Base-by-base conservation (phyloP, 768 basidiomycete genomes). In the Lyophyllum shimeji region DNA sequence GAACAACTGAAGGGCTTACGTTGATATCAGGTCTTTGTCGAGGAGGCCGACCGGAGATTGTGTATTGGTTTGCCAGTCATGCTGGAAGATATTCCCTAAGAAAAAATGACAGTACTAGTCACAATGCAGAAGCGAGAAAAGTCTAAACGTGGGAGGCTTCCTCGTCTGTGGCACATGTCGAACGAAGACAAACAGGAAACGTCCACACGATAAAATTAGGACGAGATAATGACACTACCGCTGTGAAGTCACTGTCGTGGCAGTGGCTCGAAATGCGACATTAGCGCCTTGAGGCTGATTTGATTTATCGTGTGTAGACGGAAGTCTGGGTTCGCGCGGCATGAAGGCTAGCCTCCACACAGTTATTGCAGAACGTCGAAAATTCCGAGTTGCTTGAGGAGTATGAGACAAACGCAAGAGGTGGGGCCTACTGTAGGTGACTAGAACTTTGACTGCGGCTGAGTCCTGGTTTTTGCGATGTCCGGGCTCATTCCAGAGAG, bases 391-490 rank as follows among this genome's bases (percentile, higher is more conserved):
- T 9, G 56, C 45, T 56, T 71, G 76, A n/a, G 74, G 69, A 11
- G 75, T 78, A 21, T 76, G 68, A 17, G 75, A 59, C 7, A 79
- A 67, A 27, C 59, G 67, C 20, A 80, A 59, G 20, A 79, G 66
- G 60, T 77, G 29, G 76, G 1, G 63, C 21, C 4, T 76, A 73
- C 20, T 61, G 58, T 27, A 78, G 55, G 45, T 65, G 67, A 46
- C 66, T 61, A 46, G 76, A 72, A 25, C 78, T 72, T 78, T 79
- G 54, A 24, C 44, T 29, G 2, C 13, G 40, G 31, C 39, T 55
- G 2, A 29, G 5, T 40, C 8, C 3, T 3, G 46, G 44, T 50
- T 23, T 31, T 25, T 11, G 23, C 27, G 40, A 46, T 12, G 20
- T 23, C 43, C 18, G 39, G 11, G 39, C 58, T 34, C 18, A 69